Percentiles rank a stretch among this genome's conserved stretches.
phyloP scores from a whole-genome alignment of 2,329 filamentous ascomycete genomes.

The Aulographum hederae region DNA sequence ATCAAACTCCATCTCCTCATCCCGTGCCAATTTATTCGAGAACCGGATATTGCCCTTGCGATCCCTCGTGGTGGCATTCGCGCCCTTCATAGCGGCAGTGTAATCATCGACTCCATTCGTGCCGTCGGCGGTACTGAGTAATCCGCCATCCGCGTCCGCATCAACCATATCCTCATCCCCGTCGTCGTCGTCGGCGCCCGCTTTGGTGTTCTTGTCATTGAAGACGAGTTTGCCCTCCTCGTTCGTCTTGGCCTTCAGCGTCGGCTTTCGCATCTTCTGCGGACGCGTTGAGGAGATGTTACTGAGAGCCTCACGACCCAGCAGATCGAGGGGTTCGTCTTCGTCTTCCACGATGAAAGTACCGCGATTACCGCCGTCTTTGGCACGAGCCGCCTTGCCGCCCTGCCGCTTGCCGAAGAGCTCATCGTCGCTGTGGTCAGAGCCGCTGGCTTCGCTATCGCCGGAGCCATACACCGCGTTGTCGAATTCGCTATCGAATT shows the following conservation, averaged over 20 bases:
- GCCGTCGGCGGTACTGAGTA: too few species aligned
- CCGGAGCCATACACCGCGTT: constrained; percentile 70
- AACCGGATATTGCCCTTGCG: constrained; percentile 44
- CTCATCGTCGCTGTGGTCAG: constrained; percentile 43
- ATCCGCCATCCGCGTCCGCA: constrained; percentile 25
- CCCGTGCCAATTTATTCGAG: constrained; percentile 24
- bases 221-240: constrained; percentile 68
- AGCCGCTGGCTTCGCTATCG: constrained; percentile 30
- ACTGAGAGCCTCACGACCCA: constrained; percentile 74
- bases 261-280: constrained; percentile 35
- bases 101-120: constrained; percentile 41
- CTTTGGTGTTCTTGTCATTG: constrained; percentile 28
- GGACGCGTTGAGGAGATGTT: constrained; percentile 89
- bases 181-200: constrained; percentile 25
- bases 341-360: constrained; percentile 89
- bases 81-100: constrained; percentile 39
- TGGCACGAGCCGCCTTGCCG: constrained; percentile 15
- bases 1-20: constrained; percentile 26
- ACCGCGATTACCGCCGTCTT: constrained; percentile 36
- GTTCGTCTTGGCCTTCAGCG: constrained; percentile 51
- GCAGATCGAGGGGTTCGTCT: constrained; percentile 83
- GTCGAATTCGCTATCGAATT: constrained; percentile 86
- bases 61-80: constrained; percentile 37
- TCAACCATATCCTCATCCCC: constrained; percentile 29
- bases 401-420: constrained; percentile 21